Conservation (phyloP, 352 stramenopile species). For the Phytophthora quininea region DNA sequence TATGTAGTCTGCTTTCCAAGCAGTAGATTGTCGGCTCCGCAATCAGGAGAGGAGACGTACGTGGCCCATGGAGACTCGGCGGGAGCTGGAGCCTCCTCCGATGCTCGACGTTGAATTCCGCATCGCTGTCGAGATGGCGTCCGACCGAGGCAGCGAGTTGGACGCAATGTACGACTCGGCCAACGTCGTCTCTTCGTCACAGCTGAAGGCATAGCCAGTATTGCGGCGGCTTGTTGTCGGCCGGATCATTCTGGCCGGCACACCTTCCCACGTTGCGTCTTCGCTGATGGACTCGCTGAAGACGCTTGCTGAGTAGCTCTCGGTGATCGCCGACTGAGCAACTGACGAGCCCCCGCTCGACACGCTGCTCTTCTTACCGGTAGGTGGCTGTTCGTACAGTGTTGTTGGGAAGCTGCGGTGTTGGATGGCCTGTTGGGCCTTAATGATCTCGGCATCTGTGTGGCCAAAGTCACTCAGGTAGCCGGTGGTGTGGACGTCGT, state of each 20-base stretch:
- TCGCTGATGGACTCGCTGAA: conserved; percentile 62
- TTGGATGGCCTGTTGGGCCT: conserved; percentile 35
- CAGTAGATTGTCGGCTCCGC: conserved; percentile 6
- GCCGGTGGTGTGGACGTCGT: conserved; percentile 62
- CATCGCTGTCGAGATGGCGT: conserved; percentile 66
- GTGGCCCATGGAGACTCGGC: conserved; percentile 34
- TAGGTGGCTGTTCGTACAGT: conserved; percentile 28
- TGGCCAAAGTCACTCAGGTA: conserved; percentile 56
- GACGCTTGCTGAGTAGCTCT: conserved; percentile 71
- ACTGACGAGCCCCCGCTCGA: conserved; percentile 15
- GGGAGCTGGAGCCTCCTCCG: conserved; percentile 23
- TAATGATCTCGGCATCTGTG: conserved; percentile 54
- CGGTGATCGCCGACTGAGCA: conserved; percentile 35
- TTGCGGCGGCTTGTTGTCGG: conserved; percentile 48
- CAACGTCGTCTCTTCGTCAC: conserved; percentile 82
- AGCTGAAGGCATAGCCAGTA: conserved; percentile 85
- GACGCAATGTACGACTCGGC: conserved; percentile 87
- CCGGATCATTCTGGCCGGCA: conserved; percentile 43
- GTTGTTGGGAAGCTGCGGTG: conserved; percentile 24
- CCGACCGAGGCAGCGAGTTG: conserved; percentile 71
- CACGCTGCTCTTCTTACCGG: conserved; percentile 24
- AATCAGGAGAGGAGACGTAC: conserved; percentile 34
- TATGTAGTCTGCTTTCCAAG: conserved; percentile 6
- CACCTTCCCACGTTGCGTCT: conserved; percentile 51
- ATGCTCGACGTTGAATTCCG: conserved; percentile 51